Base-by-base conservation (phyloP, 805 yeast species). In the Kazachstania kunashirensis region DNA sequence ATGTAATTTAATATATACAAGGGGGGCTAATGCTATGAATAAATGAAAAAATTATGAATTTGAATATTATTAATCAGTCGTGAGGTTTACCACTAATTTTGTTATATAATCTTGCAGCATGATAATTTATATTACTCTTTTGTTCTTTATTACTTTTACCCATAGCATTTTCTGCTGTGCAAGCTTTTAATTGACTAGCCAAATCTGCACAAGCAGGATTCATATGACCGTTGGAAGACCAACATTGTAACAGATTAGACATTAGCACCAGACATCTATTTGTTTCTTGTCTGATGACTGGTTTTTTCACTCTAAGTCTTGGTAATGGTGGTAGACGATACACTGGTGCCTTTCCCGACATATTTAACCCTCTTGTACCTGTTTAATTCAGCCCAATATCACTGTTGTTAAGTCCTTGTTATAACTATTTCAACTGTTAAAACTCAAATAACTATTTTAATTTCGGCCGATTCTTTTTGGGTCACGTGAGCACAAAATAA, bases 171-270 rank as follows among this genome's bases (percentile, higher is more conserved):
- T 50, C 64, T 34, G 66, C 61, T 80, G 84, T 82, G 56, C 96
- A 88, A 11, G 61, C 61, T 53, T 84, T 84, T 55, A 86, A 70
- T 42, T 83, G 84, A 24, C 61, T 57, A 52, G 80, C 94, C 32
- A 84, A 61, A 6, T 65, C 66, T 17, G 70, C 65, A 62, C 97
- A 88, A 32, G 65, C 69, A 9, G 69, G 63, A 16, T 79, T 66
- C 42, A 92, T 88, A 59, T 85, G 94, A 33, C 94, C 89, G 62
- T 84, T 83, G 17, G 96, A 83, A 2, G 96, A 94, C 97, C 97
- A 88, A 65, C 97, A 88, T 68, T 82, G 84, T 48, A 88, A 66
- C 57, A 88, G 68, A 33, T 84, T 79, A 1, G 92, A 78, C 88
- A 88, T 83, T 45, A 81, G 63, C 39, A 84, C 85, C 42, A 77